phyloP scores from a whole-genome alignment of 495 filamentous ascomycete genomes.

The Daldinia loculata region DNA sequence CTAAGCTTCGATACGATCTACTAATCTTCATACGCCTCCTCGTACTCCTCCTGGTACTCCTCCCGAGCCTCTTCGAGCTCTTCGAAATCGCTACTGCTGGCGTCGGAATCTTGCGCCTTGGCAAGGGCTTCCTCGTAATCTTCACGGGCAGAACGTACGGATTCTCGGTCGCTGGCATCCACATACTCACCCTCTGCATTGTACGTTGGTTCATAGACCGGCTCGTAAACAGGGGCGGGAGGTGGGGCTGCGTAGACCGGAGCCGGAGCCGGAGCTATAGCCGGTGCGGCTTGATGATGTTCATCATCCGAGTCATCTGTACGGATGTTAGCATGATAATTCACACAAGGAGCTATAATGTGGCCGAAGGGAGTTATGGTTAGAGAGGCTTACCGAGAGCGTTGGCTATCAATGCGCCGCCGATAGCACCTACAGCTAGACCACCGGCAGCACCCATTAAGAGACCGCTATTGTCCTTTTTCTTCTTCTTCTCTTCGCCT shows the following conservation, averaged over 20 bases:
- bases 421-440: constrained; percentile 64
- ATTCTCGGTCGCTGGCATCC: constrained; percentile 52
- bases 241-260: constrained; percentile 37
- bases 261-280: constrained; percentile 25
- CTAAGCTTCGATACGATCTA: constrained; percentile 1
- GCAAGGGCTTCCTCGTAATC: constrained; percentile 52
- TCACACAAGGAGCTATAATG: constrained; percentile 3
- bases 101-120: constrained; percentile 46
- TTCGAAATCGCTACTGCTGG: constrained; percentile 55
- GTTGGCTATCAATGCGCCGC: constrained; percentile 64
- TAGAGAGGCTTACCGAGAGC: constrained; percentile 57
- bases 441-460: constrained; percentile 62
- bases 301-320: constrained; percentile 46
- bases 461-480: constrained; percentile 51
- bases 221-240: constrained; percentile 26
- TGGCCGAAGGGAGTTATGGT: neutral
- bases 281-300: constrained; percentile 16
- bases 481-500: constrained; percentile 54
- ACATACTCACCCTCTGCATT: constrained; percentile 52
- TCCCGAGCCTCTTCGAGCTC: constrained; percentile 55
- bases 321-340: constrained; percentile 16
- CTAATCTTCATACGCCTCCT: constrained; percentile 59
- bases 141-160: constrained; percentile 49
- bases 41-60: constrained; percentile 59
- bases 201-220: constrained; percentile 41